phyloP scores from a whole-genome alignment of 2,329 filamentous ascomycete genomes.

The Myriosclerotinia duriaeana region DNA sequence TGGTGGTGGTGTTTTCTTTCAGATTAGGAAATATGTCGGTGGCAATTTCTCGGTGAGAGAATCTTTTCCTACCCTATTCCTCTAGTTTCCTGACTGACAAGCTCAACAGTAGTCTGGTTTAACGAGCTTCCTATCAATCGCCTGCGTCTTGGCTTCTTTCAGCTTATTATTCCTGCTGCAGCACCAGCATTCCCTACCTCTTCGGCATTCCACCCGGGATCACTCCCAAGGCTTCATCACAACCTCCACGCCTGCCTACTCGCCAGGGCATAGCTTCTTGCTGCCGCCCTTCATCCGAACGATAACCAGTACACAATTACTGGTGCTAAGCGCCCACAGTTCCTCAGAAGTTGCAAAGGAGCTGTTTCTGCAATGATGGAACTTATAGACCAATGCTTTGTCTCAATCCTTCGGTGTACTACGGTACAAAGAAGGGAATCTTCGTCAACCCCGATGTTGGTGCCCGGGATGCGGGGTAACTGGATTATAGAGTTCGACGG shows the following conservation, averaged over 20 bases:
- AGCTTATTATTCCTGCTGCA: background rate
- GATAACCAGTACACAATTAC: background rate
- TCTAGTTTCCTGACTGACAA: background rate
- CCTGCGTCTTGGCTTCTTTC: background rate
- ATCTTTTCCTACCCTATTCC: too few species aligned
- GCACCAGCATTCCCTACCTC: background rate
- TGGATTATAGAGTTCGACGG: too few species aligned
- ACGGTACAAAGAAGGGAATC: background rate
- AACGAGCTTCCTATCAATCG: too few species aligned
- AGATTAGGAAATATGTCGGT: background rate
- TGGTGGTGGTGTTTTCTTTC: background rate
- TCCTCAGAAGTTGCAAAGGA: background rate
- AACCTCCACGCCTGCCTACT: slow-evolving; percentile 9
- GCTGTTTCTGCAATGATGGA: background rate
- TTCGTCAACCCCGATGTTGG: background rate
- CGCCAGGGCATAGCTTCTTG: background rate
- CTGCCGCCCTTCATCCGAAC: background rate
- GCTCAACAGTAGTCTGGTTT: background rate
- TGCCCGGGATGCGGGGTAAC: too few species aligned
- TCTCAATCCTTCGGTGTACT: background rate
- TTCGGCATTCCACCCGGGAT: background rate
- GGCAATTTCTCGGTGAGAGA: background rate
- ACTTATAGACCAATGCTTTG: background rate
- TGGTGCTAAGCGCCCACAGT: slow-evolving; percentile 4
- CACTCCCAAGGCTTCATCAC: background rate